Conservation (phyloP, 352 stramenopile genomes). For the Pseudoperonospora humuli region DNA sequence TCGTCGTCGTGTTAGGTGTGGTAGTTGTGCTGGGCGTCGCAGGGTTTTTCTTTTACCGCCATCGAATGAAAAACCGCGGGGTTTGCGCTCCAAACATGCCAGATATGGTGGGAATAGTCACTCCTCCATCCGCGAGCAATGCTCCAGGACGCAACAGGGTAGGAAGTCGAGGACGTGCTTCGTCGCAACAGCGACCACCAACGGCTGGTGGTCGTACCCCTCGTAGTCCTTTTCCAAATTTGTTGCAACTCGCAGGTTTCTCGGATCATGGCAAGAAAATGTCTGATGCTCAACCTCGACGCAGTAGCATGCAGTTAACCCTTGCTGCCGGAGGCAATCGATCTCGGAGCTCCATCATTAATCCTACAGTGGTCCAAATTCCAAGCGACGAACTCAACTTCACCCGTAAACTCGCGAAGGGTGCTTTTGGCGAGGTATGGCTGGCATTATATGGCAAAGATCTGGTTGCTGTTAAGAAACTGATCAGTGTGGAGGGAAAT, state of each 20-base stretch:
- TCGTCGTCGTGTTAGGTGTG: constrained; percentile 40
- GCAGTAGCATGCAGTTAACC: constrained; percentile 26
- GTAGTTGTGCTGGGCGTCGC: constrained; percentile 37
- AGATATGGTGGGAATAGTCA: constrained; percentile 29
- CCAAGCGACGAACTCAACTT: constrained; percentile 63
- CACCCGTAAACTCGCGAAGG: constrained; percentile 72
- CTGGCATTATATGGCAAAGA: constrained; percentile 58
- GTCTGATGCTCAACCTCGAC: constrained; percentile 25
- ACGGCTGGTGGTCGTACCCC: constrained; percentile 16
- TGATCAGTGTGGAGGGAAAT: constrained; percentile 45
- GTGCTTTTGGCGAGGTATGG: constrained; percentile 78
- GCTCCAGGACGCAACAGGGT: constrained; percentile 16
- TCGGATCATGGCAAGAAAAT: constrained; percentile 31
- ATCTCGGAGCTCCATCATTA: constrained; percentile 28
- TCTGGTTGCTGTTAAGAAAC: constrained; percentile 76
- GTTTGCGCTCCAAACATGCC: constrained; percentile 26
- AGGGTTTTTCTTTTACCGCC: constrained; percentile 46
- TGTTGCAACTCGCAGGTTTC: constrained; percentile 22
- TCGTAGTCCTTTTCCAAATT: constrained; percentile 25
- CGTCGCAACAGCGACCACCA: constrained; percentile 22
- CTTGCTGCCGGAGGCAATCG: constrained; percentile 10
- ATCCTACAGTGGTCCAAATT: constrained; percentile 47
- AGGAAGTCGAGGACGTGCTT: constrained; percentile 26
- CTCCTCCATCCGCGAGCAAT: constrained; percentile 25
- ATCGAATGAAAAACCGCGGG: constrained; percentile 33